These are phyloP conservation scores for Fusarium metavorans DNA, from an alignment of 2,329 filamentous ascomycete species.

Conservation along the genomic window DNA sequence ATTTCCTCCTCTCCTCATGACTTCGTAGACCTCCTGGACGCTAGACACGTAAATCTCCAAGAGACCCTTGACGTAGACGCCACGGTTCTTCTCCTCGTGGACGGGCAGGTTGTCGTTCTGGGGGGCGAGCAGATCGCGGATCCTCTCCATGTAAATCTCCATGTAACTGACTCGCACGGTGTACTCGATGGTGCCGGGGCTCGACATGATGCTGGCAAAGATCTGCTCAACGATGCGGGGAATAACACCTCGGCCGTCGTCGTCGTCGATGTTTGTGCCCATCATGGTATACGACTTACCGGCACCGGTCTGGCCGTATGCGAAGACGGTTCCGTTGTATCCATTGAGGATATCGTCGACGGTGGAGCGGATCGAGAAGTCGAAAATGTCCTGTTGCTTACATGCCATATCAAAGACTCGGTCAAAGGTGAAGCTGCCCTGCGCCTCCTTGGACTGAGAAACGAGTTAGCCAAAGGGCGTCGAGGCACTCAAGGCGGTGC, in stretches of 20 bases:
- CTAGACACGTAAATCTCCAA: slow-evolving; percentile 96
- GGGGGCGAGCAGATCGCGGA: slow-evolving; percentile 90
- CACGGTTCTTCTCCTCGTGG: slow-evolving; percentile 97
- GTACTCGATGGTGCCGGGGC: slow-evolving; percentile 94
- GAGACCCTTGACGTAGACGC: slow-evolving; percentile 96
- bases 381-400: slow-evolving; percentile 92
- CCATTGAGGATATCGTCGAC: slow-evolving; percentile 99
- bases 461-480: slow-evolving; percentile 39
- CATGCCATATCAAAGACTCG: slow-evolving; percentile 96
- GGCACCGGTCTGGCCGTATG: slow-evolving; percentile 97
- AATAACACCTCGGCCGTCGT: slow-evolving; percentile 90
- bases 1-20: slow-evolving; percentile 92
- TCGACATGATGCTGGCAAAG: slow-evolving; percentile 93
- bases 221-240: slow-evolving; percentile 98
- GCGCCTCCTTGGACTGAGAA: slow-evolving; percentile 80
- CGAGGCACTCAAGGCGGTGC: neutral
- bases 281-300: slow-evolving; percentile 99
- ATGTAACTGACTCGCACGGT: slow-evolving; percentile 99
- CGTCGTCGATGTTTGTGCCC: slow-evolving; percentile 86
- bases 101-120: slow-evolving; percentile 96
- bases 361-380: slow-evolving; percentile 95
- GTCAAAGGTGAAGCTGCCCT: slow-evolving; percentile 94
- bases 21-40: slow-evolving; percentile 95
- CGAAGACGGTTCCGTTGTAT: slow-evolving; percentile 99
- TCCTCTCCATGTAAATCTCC: slow-evolving; percentile 99